These are phyloP conservation scores for Berberis thunbergii DNA, from an alignment of 164 flowering plant species.

Conservation along the genomic window DNA sequence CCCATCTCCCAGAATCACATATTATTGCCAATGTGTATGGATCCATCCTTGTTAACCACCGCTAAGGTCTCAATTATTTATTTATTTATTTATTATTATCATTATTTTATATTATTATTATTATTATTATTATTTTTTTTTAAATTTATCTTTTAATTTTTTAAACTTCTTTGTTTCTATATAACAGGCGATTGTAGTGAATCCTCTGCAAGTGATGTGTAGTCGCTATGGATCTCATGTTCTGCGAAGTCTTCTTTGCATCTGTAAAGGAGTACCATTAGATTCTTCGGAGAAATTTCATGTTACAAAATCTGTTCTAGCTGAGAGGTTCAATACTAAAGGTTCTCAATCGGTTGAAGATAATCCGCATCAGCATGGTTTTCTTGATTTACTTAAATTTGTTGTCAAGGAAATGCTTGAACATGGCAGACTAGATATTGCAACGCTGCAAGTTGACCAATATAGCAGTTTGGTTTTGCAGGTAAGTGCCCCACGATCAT, in stretches of 20 bases:
- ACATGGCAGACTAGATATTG: conserved; percentile 29
- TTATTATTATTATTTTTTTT: too few species aligned
- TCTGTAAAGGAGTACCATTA: conserved; percentile 64
- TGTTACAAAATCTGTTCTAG: conserved; percentile 47
- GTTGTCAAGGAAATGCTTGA: conserved; percentile 52
- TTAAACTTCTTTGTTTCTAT: not conserved
- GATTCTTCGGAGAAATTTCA: conserved; percentile 51
- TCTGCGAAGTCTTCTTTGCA: conserved; percentile 84
- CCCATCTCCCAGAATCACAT: too few species aligned
- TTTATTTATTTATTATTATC: too few species aligned
- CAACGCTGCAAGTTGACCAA: conserved; percentile 45
- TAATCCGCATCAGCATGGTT: conserved; percentile 29
- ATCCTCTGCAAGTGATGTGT: conserved; percentile 59
- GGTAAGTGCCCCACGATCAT: conserved; percentile 27
- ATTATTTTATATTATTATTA: too few species aligned
- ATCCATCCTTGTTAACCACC: too few species aligned
- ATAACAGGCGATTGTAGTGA: conserved; percentile 50
- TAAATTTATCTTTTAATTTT: too few species aligned
- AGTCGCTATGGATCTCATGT: conserved; percentile 88
- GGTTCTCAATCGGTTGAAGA: conserved; percentile 23
- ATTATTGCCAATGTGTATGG: too few species aligned
- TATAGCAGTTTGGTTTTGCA: conserved; percentile 78
- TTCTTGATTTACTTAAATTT: conserved; percentile 52
- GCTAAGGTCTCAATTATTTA: too few species aligned
- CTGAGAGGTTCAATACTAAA: conserved; percentile 48